A percentile compares a stretch with the other conserved stretches of the same genome.
These are phyloP conservation scores for Nigrospora oryzae DNA, from an alignment of 2,329 filamentous ascomycete genomes.

Conservation along the genomic window DNA sequence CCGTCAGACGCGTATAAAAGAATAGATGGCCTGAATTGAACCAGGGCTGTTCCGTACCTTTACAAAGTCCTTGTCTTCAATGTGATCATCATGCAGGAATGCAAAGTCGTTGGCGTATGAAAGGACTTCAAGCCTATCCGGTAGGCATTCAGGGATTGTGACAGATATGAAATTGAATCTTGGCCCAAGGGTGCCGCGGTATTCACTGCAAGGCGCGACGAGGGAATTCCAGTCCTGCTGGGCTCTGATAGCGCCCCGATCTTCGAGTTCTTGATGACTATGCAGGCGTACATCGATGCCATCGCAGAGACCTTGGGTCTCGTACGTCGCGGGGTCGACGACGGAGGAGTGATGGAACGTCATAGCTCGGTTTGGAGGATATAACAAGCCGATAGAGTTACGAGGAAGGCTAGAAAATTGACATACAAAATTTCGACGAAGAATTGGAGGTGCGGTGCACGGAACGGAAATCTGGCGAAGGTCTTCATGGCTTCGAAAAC, in stretches of 20 bases:
- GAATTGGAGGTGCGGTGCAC: no score
- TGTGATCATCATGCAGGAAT: background rate
- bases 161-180: background rate
- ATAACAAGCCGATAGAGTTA: no score
- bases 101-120: background rate
- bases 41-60: no score
- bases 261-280: background rate
- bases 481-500: no score
- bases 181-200: background rate
- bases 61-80: no score
- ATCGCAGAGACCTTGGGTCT: background rate
- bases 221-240: background rate
- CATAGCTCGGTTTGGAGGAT: no score
- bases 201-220: background rate
- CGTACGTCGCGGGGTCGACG: background rate
- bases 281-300: no score
- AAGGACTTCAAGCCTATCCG: background rate
- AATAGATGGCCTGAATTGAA: no score
- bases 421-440: no score
- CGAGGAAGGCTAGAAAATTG: no score
- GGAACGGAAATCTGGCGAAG: no score
- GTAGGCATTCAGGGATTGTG: background rate
- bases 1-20: background rate
- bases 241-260: background rate
- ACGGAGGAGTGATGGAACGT: background rate